Base-by-base conservation (phyloP, 805 yeast genomes). In the Nakazawaea ernobii region DNA sequence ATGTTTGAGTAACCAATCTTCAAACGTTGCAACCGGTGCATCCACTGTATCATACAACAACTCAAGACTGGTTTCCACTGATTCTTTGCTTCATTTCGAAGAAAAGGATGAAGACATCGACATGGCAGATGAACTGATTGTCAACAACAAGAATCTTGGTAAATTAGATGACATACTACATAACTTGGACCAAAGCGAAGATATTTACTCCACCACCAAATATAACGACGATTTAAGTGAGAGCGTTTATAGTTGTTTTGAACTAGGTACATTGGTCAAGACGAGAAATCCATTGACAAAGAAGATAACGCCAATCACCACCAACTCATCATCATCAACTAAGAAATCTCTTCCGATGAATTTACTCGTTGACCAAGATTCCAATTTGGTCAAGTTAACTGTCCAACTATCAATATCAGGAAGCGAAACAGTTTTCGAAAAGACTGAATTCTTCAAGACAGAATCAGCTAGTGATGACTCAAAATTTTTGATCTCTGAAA, bases 331-430 rank as follows among this genome's bases (percentile, higher is more conserved):
- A n/a, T 24, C 26, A 14, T 2, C 8, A 33, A 17, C 10, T 26
- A 15, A 6, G n/a, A 38, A 20, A 37, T 41, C 17, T 15, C 17
- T 20, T 32, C 42, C 42, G 37, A 41, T 57, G 30, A 51, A 51
- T 43, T 40, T 61, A 4, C 14, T 59, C 1, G 55, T 61, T 7
- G 55, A 56, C 43, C 63, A 61, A 35, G 64, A 60, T n/a, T 55
- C 60, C 6, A 50, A 50, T 11, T 35, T 42, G 11, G 48, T 59
- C 10, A 57, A 55, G 26, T 38, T 61, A 3, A 57, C 57, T 5
- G 48, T 60, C 32, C 58, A 56, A 42, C 35, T 61, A 37, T 48
- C 54, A 7, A 10, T 55, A 8, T 43, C 50, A 37, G 4, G 35
- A 8, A 28, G 24, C 6, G 39, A 32, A 32, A 39, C 43, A 3